phyloP scores from a whole-genome alignment of 2,329 filamentous ascomycete species.

The Cadophora gregata region DNA sequence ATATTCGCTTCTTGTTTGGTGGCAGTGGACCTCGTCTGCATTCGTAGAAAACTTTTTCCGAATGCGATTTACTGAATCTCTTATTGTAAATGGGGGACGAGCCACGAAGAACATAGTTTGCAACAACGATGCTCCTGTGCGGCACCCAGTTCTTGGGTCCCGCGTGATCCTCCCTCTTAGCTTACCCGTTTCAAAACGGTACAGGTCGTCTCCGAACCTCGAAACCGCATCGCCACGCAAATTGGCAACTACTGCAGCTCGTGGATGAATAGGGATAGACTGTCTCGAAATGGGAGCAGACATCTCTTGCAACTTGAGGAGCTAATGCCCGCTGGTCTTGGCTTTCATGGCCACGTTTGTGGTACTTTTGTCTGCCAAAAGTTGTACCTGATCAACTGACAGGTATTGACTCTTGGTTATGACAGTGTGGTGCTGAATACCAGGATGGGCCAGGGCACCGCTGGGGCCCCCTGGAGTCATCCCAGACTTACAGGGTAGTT shows the following conservation, averaged over 20 bases:
- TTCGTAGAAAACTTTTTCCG: conserved; percentile 1
- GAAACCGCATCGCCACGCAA: neutral
- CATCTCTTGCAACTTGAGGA: neutral
- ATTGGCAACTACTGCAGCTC: neutral
- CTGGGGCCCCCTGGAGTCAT: neutral
- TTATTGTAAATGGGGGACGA: neutral
- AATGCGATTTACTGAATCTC: neutral
- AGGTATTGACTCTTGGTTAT: neutral
- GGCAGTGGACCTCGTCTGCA: neutral
- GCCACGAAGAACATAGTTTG: neutral
- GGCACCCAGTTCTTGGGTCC: neutral
- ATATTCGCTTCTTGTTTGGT: neutral
- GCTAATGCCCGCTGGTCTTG: neutral
- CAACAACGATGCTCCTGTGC: neutral
- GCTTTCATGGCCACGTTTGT: neutral
- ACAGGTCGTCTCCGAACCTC: neutral
- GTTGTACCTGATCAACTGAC: neutral
- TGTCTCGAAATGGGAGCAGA: conserved; percentile 1
- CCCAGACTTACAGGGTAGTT: neutral
- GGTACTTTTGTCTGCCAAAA: neutral
- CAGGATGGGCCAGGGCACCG: neutral
- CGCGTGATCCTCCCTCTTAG: neutral
- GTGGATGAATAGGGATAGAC: neutral
- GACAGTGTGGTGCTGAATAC: neutral
- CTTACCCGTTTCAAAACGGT: neutral